Conservation (phyloP, 176 grass and related monocot genomes). For the Stipa capillata region DNA sequence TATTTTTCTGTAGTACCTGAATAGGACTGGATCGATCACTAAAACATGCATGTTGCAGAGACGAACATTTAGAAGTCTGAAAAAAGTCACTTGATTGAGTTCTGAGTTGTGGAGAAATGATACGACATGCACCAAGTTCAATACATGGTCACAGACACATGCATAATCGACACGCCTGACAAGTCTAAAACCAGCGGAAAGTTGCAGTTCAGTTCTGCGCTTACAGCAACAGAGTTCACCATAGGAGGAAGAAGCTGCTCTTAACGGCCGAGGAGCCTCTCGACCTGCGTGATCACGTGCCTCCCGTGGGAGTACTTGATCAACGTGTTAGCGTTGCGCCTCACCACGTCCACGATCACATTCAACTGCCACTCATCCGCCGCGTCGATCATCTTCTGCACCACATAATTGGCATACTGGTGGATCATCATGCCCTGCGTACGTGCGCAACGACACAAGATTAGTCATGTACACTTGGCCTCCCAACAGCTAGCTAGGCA, state of each 20-base stretch:
- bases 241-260: no score
- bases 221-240: background rate
- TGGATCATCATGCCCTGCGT: constrained; percentile 35
- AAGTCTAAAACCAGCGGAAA: background rate
- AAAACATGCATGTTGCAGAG: background rate
- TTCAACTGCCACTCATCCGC: background rate
- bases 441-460: background rate
- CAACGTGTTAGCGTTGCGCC: background rate
- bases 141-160: background rate
- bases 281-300: background rate
- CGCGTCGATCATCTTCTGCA: constrained; percentile 24
- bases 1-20: background rate
- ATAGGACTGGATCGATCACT: background rate
- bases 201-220: background rate
- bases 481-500: background rate
- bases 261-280: background rate
- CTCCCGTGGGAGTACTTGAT: background rate
- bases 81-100: no score
- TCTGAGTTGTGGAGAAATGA: background rate
- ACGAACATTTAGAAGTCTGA: background rate
- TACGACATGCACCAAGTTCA: no score
- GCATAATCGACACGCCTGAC: background rate
- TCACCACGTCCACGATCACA: background rate
- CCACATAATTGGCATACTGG: constrained; percentile 20
- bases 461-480: background rate